Evolutionary conservation across 495 filamentous ascomycete species (phyloP), one percentile per base, ranked within the genome.

Genomic region (Baudoinia panamericana): DNA sequence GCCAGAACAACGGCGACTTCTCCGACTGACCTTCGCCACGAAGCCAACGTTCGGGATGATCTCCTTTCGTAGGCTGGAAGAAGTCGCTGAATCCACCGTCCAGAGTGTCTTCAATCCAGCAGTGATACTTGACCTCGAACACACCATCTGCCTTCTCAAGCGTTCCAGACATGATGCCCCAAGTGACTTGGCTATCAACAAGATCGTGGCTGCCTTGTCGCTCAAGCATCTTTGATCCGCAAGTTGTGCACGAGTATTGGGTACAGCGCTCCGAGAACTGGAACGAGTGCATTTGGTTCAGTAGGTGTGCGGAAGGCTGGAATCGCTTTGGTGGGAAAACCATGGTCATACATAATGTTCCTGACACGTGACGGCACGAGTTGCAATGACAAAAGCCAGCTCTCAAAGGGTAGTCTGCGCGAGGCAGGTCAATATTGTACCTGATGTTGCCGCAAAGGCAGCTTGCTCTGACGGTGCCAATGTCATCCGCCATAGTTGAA

Each of bases 171-270:
- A 53, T 57, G 33, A 75, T 41, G 26, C 56, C 63, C 56, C 61
- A 64, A 22, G 51, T 32, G 9, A 33, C 45, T 18, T 46, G 29
- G 8, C 26, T 13, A n/a, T 41, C 26, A 12, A 19, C 12, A 7
- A 28, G 12, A 15, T 35, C 15, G n/a, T n/a, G n/a, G n/a, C n/a
- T n/a, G n/a, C n/a, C n/a, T 10, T 21, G 27, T 45, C 43, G 41
- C 21, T 42, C 34, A 11, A 79, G 75, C 46, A 76, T 61, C 46
- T 81, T 75, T 19, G 73, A 71, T 22, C 79, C 79, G 45, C 81
- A 87, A 11, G 58, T 72, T n/a, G 53, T 48, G 56, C 82, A 86
- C 57, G 82, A 82, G 47, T 72, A 71, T n/a, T 74, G 72, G 15
- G 62, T 67, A 9, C 70, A 32, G 16, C 64, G 53, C 10, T 65